phyloP scores from a whole-genome alignment of 306 rosid genomes.

The Corylus americana region DNA sequence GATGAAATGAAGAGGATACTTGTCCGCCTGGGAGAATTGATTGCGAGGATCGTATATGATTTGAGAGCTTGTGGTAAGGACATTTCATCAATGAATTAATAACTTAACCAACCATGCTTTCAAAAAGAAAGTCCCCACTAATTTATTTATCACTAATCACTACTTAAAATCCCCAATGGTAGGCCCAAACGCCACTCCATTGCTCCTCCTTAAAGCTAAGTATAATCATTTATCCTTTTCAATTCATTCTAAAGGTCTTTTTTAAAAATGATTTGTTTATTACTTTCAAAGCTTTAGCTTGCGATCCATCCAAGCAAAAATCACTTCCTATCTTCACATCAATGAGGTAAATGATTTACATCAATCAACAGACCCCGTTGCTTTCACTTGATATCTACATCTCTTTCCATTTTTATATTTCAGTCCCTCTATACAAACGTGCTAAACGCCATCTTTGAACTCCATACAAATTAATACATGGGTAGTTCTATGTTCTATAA shows the following conservation, averaged over 20 bases:
- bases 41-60: background rate
- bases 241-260: constrained; percentile 45
- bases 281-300: constrained; percentile 75
- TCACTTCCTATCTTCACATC: constrained; percentile 71
- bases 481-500: background rate
- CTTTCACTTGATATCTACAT: constrained; percentile 42
- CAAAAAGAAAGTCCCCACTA: constrained; percentile 47
- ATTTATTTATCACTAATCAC: constrained; percentile 30
- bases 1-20: too few relatives aligned
- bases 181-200: constrained; percentile 63
- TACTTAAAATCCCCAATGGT: constrained; percentile 34
- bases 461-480: background rate
- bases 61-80: constrained; percentile 53
- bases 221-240: constrained; percentile 57
- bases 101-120: constrained; percentile 83
- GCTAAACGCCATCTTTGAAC: background rate
- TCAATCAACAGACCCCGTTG: constrained; percentile 54
- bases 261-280: constrained; percentile 56
- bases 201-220: constrained; percentile 98
- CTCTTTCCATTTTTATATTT: constrained; percentile 14
- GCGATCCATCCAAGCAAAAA: constrained; percentile 97
- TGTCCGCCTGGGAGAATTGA: too few relatives aligned
- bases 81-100: constrained; percentile 90
- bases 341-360: constrained; percentile 72
- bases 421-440: background rate